These are phyloP conservation scores for Trichophyton equinum DNA, from an alignment of 2,329 filamentous ascomycete genomes.

Conservation along the genomic window DNA sequence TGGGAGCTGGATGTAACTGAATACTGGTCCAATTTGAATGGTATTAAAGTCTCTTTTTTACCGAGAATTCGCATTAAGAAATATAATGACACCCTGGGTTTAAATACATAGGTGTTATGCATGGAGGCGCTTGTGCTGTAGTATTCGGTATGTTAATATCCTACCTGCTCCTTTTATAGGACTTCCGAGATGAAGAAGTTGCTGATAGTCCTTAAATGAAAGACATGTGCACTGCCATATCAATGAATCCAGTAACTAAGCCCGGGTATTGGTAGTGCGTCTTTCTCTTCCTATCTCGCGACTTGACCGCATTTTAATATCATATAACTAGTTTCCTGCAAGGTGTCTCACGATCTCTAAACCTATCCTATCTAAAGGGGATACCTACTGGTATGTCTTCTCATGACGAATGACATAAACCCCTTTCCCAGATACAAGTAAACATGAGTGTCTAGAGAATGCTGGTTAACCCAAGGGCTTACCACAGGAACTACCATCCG, in stretches of 20 bases:
- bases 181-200: background rate
- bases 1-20: conserved; percentile 18
- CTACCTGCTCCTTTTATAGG: background rate
- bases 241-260: conserved; percentile 37
- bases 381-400: conserved; percentile 33
- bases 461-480: background rate
- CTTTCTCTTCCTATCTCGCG: background rate
- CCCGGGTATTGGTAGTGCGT: conserved; percentile 40
- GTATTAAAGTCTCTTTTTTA: conserved; percentile 5
- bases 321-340: conserved; percentile 32
- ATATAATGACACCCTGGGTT: background rate
- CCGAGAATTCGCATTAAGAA: background rate
- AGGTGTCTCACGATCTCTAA: conserved; percentile 39
- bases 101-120: conserved; percentile 16
- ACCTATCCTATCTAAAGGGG: conserved; percentile 41
- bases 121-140: conserved; percentile 50
- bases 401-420: background rate
- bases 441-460: background rate
- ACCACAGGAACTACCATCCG: conserved; percentile 29
- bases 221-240: conserved; percentile 43
- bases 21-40: conserved; percentile 19
- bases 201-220: background rate
- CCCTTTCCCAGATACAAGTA: too few species aligned
- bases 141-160: conserved; percentile 49
- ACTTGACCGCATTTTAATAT: background rate